These are phyloP conservation scores for Lactarius psammicola DNA, from an alignment of 768 basidiomycete genomes.

Conservation along the genomic window DNA sequence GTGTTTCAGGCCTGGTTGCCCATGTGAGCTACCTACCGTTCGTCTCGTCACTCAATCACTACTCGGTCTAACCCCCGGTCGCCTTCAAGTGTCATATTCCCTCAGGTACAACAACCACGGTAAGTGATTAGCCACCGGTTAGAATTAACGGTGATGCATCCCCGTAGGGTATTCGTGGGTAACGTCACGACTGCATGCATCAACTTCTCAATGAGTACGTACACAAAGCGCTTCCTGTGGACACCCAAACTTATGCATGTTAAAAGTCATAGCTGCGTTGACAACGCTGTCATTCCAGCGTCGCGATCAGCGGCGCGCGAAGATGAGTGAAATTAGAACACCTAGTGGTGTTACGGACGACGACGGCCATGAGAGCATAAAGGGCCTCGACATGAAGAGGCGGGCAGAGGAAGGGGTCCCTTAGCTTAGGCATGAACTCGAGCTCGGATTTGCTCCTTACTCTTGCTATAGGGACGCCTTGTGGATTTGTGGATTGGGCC, in stretches of 20 bases:
- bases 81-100: conserved; percentile 37
- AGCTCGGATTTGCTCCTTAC: background rate
- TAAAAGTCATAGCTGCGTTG: conserved; percentile 12
- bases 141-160: background rate
- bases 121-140: conserved; percentile 21
- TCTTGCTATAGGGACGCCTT: background rate
- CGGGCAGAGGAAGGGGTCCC: background rate
- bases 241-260: background rate
- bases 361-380: background rate
- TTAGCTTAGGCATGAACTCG: background rate
- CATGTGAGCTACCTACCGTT: conserved; percentile 32
- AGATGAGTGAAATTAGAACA: background rate
- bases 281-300: conserved; percentile 13
- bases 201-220: conserved; percentile 36
- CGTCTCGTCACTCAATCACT: background rate
- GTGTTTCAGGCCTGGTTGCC: conserved; percentile 41
- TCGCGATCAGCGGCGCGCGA: conserved; percentile 6
- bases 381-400: background rate
- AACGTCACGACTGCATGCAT: conserved; percentile 38
- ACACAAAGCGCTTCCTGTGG: background rate
- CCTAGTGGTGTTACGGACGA: background rate
- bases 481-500: background rate
- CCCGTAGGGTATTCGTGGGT: conserved; percentile 35
- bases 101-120: conserved; percentile 40
- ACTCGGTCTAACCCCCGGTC: background rate